Percentiles rank a stretch among this genome's conserved stretches.
Conservation (phyloP, 345 rosid species). For the Eucalyptus lansdowneana region DNA sequence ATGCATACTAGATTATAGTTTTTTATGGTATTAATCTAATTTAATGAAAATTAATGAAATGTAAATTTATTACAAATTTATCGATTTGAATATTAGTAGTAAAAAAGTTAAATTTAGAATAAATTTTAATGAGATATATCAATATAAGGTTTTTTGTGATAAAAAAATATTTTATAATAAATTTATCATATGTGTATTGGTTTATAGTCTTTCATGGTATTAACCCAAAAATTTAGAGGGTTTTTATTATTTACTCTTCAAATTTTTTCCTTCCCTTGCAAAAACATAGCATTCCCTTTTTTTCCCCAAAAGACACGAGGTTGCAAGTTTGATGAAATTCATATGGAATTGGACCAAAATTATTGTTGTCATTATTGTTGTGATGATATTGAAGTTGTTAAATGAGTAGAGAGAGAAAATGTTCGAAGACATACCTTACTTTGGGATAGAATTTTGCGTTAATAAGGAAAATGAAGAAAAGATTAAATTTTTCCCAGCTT, state of each 20-base stretch:
- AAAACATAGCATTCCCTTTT: neutral
- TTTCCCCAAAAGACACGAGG: neutral
- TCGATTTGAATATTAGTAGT: neutral
- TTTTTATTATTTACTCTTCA: neutral
- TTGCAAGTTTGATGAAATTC: neutral
- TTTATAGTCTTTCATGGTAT: too few relatives aligned
- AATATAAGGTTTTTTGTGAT: too few relatives aligned
- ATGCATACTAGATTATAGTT: too few relatives aligned
- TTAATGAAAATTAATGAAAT: accelerated
- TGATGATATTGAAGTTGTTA: neutral
- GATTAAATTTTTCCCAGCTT: neutral
- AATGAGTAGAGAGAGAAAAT: neutral
- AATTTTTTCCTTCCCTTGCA: neutral
- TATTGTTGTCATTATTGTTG: too few relatives aligned
- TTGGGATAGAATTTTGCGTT: neutral
- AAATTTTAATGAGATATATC: too few relatives aligned
- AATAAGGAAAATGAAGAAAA: neutral
- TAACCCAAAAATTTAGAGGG: neutral
- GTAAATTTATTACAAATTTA: too few relatives aligned
- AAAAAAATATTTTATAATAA: accelerated
- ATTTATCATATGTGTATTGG: accelerated
- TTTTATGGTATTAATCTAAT: accelerated
- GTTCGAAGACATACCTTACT: neutral
- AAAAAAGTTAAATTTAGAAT: too few relatives aligned
- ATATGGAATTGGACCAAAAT: neutral